Percentiles rank a stretch among this genome's conserved stretches.
Evolutionary conservation across 2,329 filamentous ascomycete species (phyloP).

Genomic region (Trichoderma koningiopsis): DNA sequence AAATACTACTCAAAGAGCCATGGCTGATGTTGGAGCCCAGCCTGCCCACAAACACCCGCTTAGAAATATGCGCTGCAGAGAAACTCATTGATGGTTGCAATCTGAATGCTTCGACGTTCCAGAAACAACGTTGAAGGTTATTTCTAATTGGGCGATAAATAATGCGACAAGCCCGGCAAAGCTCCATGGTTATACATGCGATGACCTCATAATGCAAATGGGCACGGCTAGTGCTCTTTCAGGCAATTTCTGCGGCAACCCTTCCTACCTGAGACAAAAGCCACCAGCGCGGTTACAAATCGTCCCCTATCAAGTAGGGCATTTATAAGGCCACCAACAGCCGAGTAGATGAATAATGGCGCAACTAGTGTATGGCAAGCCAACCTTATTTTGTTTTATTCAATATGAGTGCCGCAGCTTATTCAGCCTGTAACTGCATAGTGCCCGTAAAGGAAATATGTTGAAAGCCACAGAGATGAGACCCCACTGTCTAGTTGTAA

Average conservation of each 20-base stretch:
- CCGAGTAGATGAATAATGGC: background rate
- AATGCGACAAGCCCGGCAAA: background rate
- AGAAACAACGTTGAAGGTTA: background rate
- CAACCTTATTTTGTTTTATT: background rate
- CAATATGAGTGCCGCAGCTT: background rate
- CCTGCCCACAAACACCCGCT: background rate
- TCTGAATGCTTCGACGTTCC: background rate
- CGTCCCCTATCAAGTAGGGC: background rate
- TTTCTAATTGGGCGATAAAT: constrained; percentile 1
- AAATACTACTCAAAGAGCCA: background rate
- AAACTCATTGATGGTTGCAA: background rate
- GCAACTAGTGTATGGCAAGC: background rate
- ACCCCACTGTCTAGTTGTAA: too few species aligned
- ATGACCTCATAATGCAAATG: constrained; percentile 2
- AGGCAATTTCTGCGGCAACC: constrained; percentile 1
- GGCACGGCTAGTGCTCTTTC: background rate
- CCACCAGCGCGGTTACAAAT: background rate
- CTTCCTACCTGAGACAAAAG: background rate
- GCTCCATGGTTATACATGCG: background rate
- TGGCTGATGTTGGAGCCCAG: background rate
- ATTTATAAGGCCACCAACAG: background rate
- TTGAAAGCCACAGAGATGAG: background rate
- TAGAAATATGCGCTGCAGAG: background rate
- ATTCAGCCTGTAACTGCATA: background rate
- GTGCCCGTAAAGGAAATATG: background rate